Conservation (phyloP, 2,329 filamentous ascomycete genomes). For the Sphaerulina musiva region DNA sequence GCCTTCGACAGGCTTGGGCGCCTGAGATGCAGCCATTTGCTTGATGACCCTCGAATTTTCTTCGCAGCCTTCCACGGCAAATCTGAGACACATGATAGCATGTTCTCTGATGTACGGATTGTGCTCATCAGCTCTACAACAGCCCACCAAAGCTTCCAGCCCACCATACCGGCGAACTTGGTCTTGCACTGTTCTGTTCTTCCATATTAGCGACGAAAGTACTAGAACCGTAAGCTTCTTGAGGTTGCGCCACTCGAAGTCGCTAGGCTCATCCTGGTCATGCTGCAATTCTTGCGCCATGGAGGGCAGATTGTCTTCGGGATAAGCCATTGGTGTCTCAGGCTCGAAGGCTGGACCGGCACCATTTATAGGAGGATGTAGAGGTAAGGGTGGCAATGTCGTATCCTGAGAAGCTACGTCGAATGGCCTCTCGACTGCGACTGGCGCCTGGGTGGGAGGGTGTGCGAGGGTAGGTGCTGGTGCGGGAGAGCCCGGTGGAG, state of each 20-base stretch:
- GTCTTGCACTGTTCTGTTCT: constrained; percentile 74
- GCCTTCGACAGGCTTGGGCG: constrained; percentile 13
- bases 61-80: constrained; percentile 59
- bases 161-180: constrained; percentile 82
- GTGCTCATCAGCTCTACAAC: constrained; percentile 84
- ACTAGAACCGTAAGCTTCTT: constrained; percentile 92
- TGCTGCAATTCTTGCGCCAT: constrained; percentile 31
- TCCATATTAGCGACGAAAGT: constrained; percentile 81
- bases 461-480: constrained; percentile 1
- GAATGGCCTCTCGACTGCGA: constrained; percentile 60
- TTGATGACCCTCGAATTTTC: constrained; percentile 67
- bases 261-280: constrained; percentile 55
- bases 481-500: constrained; percentile 4
- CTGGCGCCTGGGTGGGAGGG: constrained; percentile 28
- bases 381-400: constrained; percentile 32
- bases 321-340: constrained; percentile 36
- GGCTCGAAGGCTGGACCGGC: constrained; percentile 40
- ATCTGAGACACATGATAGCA: constrained; percentile 82
- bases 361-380: constrained; percentile 30
- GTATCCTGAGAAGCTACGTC: constrained; percentile 37
- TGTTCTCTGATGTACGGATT: constrained; percentile 93
- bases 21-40: constrained; percentile 43
- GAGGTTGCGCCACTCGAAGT: constrained; percentile 71
- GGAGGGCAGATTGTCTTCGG: constrained; percentile 33
- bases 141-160: constrained; percentile 79